These are phyloP conservation scores for Litchi chinensis DNA, from an alignment of 345 rosid genomes.

Conservation along the genomic window DNA sequence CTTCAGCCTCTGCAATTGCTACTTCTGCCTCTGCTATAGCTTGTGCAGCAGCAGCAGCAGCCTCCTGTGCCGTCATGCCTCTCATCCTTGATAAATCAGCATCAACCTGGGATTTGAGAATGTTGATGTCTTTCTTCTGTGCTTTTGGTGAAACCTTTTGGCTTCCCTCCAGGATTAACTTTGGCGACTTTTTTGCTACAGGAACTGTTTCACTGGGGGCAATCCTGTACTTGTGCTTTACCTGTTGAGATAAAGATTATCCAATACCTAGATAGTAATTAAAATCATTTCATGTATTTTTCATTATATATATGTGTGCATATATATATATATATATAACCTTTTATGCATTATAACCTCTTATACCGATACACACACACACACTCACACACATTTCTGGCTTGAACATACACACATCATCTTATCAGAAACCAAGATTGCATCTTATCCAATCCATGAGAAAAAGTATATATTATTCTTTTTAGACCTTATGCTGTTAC, in stretches of 20 bases:
- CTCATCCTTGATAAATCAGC: slow-evolving; percentile 60
- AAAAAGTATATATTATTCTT: background rate
- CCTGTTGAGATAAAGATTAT: slow-evolving; percentile 43
- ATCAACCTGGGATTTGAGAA: slow-evolving; percentile 57
- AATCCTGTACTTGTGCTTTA: slow-evolving; percentile 78
- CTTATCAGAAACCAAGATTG: background rate
- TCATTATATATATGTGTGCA: too few species aligned
- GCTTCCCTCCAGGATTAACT: slow-evolving; percentile 55
- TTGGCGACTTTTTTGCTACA: slow-evolving; percentile 54
- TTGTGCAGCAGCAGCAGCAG: slow-evolving; percentile 92
- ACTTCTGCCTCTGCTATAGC: slow-evolving; percentile 96
- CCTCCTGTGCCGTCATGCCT: slow-evolving; percentile 86
- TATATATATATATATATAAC: too few species aligned
- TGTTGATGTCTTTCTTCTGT: slow-evolving; percentile 47
- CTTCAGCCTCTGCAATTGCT: slow-evolving; percentile 94
- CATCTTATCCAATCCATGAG: background rate
- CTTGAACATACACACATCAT: background rate
- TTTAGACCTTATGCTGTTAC: background rate
- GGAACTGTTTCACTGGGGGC: slow-evolving; percentile 40
- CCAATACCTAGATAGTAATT: background rate
- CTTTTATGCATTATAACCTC: background rate
- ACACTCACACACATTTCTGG: background rate
- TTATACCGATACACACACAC: background rate
- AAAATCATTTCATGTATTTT: background rate
- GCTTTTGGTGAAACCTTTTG: slow-evolving; percentile 47